Conservation (phyloP, 768 basidiomycete genomes). For the Lyophyllum atratum region DNA sequence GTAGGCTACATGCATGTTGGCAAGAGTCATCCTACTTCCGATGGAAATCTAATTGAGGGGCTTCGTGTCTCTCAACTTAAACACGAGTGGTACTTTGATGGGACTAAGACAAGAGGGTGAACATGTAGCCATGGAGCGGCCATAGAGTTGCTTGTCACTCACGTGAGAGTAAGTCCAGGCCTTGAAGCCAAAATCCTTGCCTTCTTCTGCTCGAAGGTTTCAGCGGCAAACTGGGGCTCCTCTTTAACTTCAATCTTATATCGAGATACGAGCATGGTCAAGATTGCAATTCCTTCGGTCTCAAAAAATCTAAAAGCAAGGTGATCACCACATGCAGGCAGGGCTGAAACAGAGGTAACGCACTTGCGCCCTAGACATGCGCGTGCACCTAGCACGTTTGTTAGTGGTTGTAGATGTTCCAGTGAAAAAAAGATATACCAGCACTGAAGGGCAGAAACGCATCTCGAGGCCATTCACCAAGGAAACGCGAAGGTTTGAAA, state of each 20-base stretch:
- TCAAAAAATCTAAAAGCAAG: constrained; percentile 44
- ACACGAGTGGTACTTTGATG: constrained; percentile 32
- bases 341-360: not conserved
- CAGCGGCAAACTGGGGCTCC: constrained; percentile 47
- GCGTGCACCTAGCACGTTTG: constrained; percentile 34
- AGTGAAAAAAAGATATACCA: constrained; percentile 28
- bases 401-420: not conserved
- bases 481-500: constrained; percentile 49
- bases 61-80: constrained; percentile 27
- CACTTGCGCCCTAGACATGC: constrained; percentile 48
- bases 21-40: not conserved
- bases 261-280: constrained; percentile 48
- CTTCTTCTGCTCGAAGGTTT: constrained; percentile 48
- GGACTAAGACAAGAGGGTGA: constrained; percentile 22
- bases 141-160: constrained; percentile 20
- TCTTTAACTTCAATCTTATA: constrained; percentile 53
- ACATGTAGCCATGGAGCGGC: not conserved
- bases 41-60: not conserved
- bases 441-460: constrained; percentile 56
- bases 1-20: not conserved
- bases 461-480: constrained; percentile 55
- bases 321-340: not conserved
- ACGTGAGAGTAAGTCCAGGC: constrained; percentile 47
- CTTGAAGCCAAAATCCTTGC: constrained; percentile 38
- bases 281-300: constrained; percentile 49